A percentile compares a stretch with the other conserved stretches of the same genome.
phyloP scores from a whole-genome alignment of 139 green algal genomes.

The Closterium sp. region DNA sequence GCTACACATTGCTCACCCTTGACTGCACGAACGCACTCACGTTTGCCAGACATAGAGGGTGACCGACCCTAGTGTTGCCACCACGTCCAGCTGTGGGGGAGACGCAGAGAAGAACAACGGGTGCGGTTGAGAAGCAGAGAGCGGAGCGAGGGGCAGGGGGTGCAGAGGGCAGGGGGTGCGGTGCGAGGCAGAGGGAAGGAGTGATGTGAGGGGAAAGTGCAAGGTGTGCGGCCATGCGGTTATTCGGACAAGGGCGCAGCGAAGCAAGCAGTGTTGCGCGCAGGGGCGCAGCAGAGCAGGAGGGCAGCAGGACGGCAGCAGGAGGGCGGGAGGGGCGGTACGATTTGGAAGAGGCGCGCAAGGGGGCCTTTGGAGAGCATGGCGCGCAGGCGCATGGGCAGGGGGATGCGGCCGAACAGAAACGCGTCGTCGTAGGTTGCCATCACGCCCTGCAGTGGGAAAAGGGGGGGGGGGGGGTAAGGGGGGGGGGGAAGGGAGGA shows the following conservation, averaged over 20 bases:
- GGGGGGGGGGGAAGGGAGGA: neutral
- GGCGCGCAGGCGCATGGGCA: slow-evolving; percentile 10
- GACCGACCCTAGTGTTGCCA: neutral
- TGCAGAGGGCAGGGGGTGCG: no score
- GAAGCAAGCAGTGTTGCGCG: no score
- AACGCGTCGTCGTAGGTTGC: slow-evolving; percentile 2
- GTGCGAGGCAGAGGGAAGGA: no score
- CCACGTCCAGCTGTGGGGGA: neutral
- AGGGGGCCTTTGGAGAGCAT: neutral
- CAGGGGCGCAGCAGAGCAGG: no score
- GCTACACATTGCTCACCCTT: no score
- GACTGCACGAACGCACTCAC: neutral
- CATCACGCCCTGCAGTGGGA: neutral
- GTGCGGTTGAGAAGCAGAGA: no score
- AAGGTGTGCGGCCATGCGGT: no score
- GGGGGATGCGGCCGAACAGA: neutral
- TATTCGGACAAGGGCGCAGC: no score
- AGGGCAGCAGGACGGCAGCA: no score
- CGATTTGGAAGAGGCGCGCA: neutral
- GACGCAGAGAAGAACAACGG: no score
- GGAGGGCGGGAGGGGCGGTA: neutral
- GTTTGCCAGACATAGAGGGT: neutral
- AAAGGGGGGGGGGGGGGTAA: neutral
- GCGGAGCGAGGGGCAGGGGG: no score
- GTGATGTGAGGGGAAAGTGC: no score